Conservation (phyloP, 169 alveolate genomes). For the Plasmodium knowlesi region DNA sequence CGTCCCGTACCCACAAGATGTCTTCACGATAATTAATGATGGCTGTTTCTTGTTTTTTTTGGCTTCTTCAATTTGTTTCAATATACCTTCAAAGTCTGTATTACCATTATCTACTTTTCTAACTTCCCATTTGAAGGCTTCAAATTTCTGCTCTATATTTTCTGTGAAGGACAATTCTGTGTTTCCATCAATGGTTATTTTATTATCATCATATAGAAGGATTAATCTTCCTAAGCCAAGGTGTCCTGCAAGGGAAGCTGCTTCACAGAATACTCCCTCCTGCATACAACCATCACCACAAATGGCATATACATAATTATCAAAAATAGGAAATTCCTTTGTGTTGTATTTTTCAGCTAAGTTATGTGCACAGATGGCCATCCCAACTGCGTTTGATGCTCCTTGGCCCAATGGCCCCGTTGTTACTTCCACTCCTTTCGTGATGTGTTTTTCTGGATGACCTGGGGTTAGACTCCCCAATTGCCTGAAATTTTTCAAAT, state of each 20-base stretch:
- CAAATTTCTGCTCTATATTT: constrained; percentile 77
- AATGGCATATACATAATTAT: constrained; percentile 79
- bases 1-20: constrained; percentile 85
- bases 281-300: constrained; percentile 90
- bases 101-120: constrained; percentile 73
- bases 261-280: constrained; percentile 87
- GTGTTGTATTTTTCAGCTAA: constrained; percentile 85
- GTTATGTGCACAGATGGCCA: constrained; percentile 85
- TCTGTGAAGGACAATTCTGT: constrained; percentile 84
- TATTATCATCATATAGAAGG: constrained; percentile 84
- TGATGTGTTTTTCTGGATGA: constrained; percentile 86
- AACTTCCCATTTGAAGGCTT: constrained; percentile 83
- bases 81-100: constrained; percentile 28
- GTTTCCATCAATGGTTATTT: constrained; percentile 86
- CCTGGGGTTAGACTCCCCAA: constrained; percentile 84
- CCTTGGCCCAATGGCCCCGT: constrained; percentile 90
- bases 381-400: constrained; percentile 86
- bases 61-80: constrained; percentile 79
- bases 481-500: constrained; percentile 82
- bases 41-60: constrained; percentile 85
- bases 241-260: constrained; percentile 88
- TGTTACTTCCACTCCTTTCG: constrained; percentile 84
- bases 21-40: constrained; percentile 80
- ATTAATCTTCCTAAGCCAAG: constrained; percentile 83
- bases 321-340: constrained; percentile 80